phyloP scores from a whole-genome alignment of 768 basidiomycete species.

The Serendipita vermifera region DNA sequence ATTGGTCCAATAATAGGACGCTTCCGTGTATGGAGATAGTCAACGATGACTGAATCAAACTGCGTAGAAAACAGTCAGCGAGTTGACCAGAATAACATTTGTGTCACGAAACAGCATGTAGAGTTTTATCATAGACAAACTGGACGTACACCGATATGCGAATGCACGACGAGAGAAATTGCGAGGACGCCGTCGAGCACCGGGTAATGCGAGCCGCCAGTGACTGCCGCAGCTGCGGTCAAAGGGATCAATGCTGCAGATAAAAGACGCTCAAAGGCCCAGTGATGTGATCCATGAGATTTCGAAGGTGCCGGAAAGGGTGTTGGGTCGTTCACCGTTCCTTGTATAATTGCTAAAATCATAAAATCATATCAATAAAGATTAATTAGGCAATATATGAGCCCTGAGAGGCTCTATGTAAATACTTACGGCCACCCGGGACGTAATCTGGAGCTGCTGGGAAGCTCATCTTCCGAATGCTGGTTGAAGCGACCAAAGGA shows the following conservation, averaged over 20 bases:
- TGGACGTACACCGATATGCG: slow-evolving; percentile 76
- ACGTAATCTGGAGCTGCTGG: slow-evolving; percentile 11
- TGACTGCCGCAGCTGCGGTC: slow-evolving; percentile 74
- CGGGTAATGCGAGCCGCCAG: slow-evolving; percentile 62
- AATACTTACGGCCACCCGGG: slow-evolving; percentile 17
- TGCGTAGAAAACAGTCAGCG: slow-evolving; percentile 20
- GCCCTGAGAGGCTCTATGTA: no score
- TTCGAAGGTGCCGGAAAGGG: slow-evolving; percentile 72
- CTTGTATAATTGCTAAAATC: slow-evolving; percentile 61
- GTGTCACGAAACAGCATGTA: no score
- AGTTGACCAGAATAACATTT: neutral
- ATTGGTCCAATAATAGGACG: slow-evolving; percentile 69
- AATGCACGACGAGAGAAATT: slow-evolving; percentile 80
- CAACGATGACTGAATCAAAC: slow-evolving; percentile 67
- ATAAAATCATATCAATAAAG: neutral
- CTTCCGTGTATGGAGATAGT: slow-evolving; percentile 90
- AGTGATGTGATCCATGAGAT: slow-evolving; percentile 79
- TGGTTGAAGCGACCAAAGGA: neutral
- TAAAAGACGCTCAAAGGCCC: slow-evolving; percentile 87
- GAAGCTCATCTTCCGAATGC: neutral
- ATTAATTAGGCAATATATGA: neutral
- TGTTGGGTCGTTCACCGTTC: slow-evolving; percentile 91
- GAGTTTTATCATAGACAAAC: neutral
- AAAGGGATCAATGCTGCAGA: slow-evolving; percentile 80
- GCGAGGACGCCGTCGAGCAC: slow-evolving; percentile 83